Percentiles rank a stretch among this genome's conserved stretches.
These are phyloP conservation scores for Nitzschia sp. DNA, from an alignment of 108 stramenopile species.

Conservation along the genomic window DNA sequence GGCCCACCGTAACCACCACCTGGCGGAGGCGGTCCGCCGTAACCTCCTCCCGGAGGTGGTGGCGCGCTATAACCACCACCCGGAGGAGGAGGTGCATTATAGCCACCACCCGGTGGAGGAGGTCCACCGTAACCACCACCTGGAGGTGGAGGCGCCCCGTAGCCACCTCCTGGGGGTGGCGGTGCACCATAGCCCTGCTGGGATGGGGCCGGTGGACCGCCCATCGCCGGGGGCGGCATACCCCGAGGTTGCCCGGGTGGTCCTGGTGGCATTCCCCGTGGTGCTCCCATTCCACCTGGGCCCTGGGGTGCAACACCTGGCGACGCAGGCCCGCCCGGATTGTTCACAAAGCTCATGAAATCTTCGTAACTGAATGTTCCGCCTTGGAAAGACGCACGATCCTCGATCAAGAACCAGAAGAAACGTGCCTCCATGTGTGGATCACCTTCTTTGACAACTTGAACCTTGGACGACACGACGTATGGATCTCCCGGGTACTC, in stretches of 20 bases:
- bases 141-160: slow-evolving; percentile 29
- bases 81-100: slow-evolving; percentile 22
- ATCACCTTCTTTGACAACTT: slow-evolving; percentile 91
- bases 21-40: slow-evolving; percentile 47
- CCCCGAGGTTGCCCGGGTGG: slow-evolving; percentile 30
- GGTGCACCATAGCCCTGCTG: slow-evolving; percentile 25
- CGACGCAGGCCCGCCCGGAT: slow-evolving; percentile 29
- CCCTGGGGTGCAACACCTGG: slow-evolving; percentile 27
- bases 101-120: slow-evolving; percentile 7
- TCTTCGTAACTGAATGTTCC: slow-evolving; percentile 92
- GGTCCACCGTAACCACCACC: slow-evolving; percentile 21
- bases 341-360: slow-evolving; percentile 78
- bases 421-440: slow-evolving; percentile 84
- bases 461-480: slow-evolving; percentile 55
- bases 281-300: slow-evolving; percentile 22
- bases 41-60: slow-evolving; percentile 25
- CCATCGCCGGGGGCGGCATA: slow-evolving; percentile 13
- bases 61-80: slow-evolving; percentile 15
- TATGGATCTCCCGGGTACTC: slow-evolving; percentile 64
- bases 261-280: slow-evolving; percentile 39
- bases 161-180: slow-evolving; percentile 16
- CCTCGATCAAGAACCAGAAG: slow-evolving; percentile 95
- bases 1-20: slow-evolving; percentile 15
- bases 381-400: slow-evolving; percentile 91
- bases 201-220: slow-evolving; percentile 17